These are phyloP conservation scores for Mycena venus DNA, from an alignment of 768 basidiomycete genomes.

Conservation along the genomic window DNA sequence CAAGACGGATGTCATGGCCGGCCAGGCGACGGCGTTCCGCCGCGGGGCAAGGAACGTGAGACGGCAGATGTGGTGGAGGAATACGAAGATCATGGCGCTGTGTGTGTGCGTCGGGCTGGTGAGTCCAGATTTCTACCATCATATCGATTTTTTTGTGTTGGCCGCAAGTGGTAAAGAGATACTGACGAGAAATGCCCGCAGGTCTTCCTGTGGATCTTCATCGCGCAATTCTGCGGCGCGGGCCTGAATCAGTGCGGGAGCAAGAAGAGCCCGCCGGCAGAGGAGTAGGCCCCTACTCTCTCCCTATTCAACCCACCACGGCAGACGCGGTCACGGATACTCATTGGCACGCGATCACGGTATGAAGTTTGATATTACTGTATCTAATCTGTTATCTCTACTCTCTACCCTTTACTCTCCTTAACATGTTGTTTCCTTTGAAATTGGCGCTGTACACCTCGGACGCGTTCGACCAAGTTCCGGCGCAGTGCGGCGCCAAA, in stretches of 20 bases:
- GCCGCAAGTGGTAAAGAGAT: too few relatives aligned
- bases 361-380: slow-evolving; percentile 6
- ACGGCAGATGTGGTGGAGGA: slow-evolving; percentile 93
- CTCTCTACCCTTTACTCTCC: background rate
- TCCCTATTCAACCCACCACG: background rate
- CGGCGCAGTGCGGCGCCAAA: too few relatives aligned
- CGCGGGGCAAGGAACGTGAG: slow-evolving; percentile 88
- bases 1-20: slow-evolving; percentile 96
- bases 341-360: background rate
- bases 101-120: slow-evolving; percentile 80
- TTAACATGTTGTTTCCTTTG: background rate
- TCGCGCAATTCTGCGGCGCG: slow-evolving; percentile 92
- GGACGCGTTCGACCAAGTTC: too few relatives aligned
- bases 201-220: slow-evolving; percentile 85
- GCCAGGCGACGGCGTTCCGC: slow-evolving; percentile 93
- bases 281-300: background rate
- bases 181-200: too few relatives aligned
- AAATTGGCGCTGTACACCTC: background rate
- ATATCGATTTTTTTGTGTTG: too few relatives aligned
- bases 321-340: background rate
- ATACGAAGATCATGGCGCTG: slow-evolving; percentile 76
- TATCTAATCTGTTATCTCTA: slow-evolving; percentile 26
- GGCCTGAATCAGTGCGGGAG: slow-evolving; percentile 76
- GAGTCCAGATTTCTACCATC: too few relatives aligned
- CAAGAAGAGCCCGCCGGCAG: slow-evolving; percentile 31